Conservation (phyloP, 257 asterid genomes). For the Voacanga thouarsii region DNA sequence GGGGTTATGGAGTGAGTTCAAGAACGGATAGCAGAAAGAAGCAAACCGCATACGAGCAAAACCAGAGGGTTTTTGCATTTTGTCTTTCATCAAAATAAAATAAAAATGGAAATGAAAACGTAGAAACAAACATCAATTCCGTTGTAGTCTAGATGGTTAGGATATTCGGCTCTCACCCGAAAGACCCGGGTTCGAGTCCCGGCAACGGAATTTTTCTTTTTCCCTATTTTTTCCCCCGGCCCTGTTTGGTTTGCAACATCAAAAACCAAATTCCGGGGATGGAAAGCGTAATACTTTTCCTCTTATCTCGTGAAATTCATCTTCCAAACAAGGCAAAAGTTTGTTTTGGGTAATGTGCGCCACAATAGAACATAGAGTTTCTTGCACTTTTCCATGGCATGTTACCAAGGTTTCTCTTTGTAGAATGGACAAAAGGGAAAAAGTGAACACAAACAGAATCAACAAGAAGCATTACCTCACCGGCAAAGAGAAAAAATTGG, state of each 20-base stretch:
- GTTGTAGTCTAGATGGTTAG: conserved; percentile 97
- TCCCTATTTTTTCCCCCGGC: background rate
- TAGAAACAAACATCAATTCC: conserved; percentile 6
- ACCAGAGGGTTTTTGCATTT: conserved; percentile 17
- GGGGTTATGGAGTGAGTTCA: background rate
- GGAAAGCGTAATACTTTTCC: background rate
- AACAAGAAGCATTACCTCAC: too few species aligned
- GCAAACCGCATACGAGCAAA: background rate
- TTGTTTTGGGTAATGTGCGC: too few species aligned
- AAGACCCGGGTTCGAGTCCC: conserved; percentile 95
- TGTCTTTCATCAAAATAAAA: background rate
- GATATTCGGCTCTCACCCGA: conserved; percentile 98
- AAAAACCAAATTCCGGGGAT: too few species aligned
- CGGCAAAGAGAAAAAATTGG: too few species aligned
- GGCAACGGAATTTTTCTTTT: conserved; percentile 58
- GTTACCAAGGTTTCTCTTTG: too few species aligned
- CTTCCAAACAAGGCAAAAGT: too few species aligned
- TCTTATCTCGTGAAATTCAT: too few species aligned
- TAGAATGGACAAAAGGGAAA: too few species aligned
- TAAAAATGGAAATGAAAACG: background rate
- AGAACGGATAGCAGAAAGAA: background rate
- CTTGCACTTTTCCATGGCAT: too few species aligned
- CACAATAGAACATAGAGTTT: too few species aligned
- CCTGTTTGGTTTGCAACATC: too few species aligned
- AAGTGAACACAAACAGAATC: too few species aligned